Base-by-base conservation (phyloP, 2,329 filamentous ascomycete species). In the Colletotrichum noveboracense region DNA sequence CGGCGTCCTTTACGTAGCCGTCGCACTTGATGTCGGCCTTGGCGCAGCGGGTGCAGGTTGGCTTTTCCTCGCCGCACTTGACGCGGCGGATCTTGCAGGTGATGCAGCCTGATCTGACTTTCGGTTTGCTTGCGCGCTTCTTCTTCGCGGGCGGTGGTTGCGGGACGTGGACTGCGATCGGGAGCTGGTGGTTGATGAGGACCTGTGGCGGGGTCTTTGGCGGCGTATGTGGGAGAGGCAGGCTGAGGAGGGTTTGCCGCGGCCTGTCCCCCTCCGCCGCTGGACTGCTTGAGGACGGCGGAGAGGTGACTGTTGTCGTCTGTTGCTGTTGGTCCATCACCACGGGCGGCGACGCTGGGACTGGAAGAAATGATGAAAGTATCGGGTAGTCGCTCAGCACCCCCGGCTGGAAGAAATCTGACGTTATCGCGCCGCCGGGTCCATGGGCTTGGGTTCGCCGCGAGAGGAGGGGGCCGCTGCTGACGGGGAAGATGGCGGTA, bases 41-140 rank as follows among this genome's bases (percentile, higher is more conserved):
- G 12, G 66, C 66, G 43, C 78, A 79, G 24, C 77, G 77, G 55
- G 16, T n/a, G 70, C 80, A 81, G 21, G 73, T 71, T 18, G 81
- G 81, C 48, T 78, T 80, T 18, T 76, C 74, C 71, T 83, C 80
- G 64, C 81, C 80, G 72, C 82, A 83, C 75, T 83, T 83, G 65
- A 83, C 80, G 26, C 81, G 78, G 18, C 82, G 79, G 48, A 72
- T 68, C 74, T 82, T 81, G 76, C 77, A 79, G 30, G 77, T 78
- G 28, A 78, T 60, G 58, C 78, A 79, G 18, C 77, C 77, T 4
- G 77, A 77, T 5, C 74, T 66, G 24, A 77, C 76, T 26, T 78
- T 78, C 2, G 74, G 74, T 8, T n/a, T 72, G 65, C 75, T 78
- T 9, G 70, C 68, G 12, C 76, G 66, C 13, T 70, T 77, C 13